phyloP scores from a whole-genome alignment of 2,329 filamentous ascomycete species.

The Apiospora marii region DNA sequence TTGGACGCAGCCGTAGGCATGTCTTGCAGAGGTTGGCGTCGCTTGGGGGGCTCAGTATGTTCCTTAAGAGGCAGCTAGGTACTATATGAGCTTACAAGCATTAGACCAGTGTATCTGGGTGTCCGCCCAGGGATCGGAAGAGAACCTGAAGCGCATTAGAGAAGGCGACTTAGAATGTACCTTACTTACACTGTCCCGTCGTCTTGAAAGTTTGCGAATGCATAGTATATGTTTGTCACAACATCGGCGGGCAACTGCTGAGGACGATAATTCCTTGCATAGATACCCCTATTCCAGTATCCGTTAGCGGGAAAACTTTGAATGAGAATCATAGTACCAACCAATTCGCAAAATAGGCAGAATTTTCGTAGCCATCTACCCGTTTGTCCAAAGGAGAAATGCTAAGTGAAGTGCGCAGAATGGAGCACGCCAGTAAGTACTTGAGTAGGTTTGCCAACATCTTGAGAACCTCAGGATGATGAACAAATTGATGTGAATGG shows the following conservation, averaged over 20 bases:
- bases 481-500: slow-evolving; percentile 6
- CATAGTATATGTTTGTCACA: slow-evolving; percentile 77
- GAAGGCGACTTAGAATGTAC: neutral
- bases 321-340: too few relatives aligned
- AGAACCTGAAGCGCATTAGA: too few relatives aligned
- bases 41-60: slow-evolving; percentile 6
- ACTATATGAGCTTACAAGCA: slow-evolving; percentile 17
- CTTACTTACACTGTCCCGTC: slow-evolving; percentile 53
- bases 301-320: too few relatives aligned
- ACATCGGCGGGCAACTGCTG: slow-evolving; percentile 71
- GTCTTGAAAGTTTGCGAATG: slow-evolving; percentile 55
- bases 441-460: slow-evolving; percentile 6
- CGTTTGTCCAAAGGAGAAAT: too few relatives aligned
- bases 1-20: slow-evolving; percentile 80
- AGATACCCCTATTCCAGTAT: too few relatives aligned
- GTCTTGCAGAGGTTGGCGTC: slow-evolving; percentile 52
- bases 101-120: slow-evolving; percentile 65
- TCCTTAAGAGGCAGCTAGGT: slow-evolving; percentile 10
- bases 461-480: neutral
- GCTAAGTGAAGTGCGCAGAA: slow-evolving; percentile 19
- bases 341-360: too few relatives aligned
- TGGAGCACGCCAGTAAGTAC: slow-evolving; percentile 1
- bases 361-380: too few relatives aligned
- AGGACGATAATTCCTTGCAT: too few relatives aligned
- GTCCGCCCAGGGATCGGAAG: slow-evolving; percentile 71